Evolutionary conservation across 2,329 filamentous ascomycete genomes (phyloP), one percentile per base, ranked within the genome.

Genomic region (Cercospora janseana): DNA sequence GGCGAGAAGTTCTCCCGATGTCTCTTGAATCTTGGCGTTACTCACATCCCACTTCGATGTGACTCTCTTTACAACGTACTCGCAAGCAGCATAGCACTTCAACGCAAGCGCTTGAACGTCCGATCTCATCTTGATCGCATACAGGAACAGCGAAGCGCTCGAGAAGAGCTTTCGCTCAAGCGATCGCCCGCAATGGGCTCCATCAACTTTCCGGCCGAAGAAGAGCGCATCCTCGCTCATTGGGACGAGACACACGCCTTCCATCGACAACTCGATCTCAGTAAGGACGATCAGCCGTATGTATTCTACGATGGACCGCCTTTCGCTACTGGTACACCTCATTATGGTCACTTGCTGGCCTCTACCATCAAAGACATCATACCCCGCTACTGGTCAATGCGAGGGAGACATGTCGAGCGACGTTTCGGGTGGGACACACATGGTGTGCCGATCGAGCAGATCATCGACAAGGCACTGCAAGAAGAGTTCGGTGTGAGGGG

Each of bases 361-460:
- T 95, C 89, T 15, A 96, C 91, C 42, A 95, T 96, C 75, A 96
- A 97, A 72, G 92, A 96, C 70, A 93, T 95, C 54, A 95, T 97
- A 60, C 90, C 92, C 6, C 79, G 92, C 61, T 97, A 96, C 71
- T 96, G 91, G 89, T 90, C 90, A 44, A 95, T 95, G 91, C 94
- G 94, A 69, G 92, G 92, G 12, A 88, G 85, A 67, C 87, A 95
- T 74, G 91, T 96, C 45, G 88, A 93, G 75, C 82, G 92, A 58
- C 81, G 91, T 52, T 96, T 96, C 61, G 92, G 92, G 46, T 96
- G 92, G 92, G 92, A 96, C 68, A 89, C 91, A 1, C 92, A 96
- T 67, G 92, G 92, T 54, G 79, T 97, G 46, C 92, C 92, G 12
- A 93, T 97, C 60, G 92, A 97, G 74, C 88, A 95, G 69, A 92